Base-by-base conservation (phyloP, 2,329 filamentous ascomycete genomes). In the Xylariaceae sp. region DNA sequence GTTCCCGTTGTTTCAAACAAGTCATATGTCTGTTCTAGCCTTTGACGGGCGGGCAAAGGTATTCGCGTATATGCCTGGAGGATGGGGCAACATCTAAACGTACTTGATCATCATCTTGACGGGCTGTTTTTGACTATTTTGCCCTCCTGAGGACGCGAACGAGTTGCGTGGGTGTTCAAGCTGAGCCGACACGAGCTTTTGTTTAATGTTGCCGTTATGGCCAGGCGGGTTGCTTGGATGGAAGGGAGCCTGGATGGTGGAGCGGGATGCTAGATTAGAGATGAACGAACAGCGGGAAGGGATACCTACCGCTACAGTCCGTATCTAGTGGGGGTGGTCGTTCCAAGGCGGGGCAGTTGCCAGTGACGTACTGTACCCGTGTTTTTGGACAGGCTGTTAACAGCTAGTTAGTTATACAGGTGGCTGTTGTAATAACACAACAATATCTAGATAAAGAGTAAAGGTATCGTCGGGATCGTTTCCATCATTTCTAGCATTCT, bases 31-130 rank as follows among this genome's bases (percentile, higher is more conserved):
- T 32, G 42, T 44, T 19, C 29, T n/a, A 30, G 37, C 34, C 30
- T 19, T 19, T 19, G 19, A 19, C 19, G 19, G n/a, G 27, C 12
- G 37, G 39, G 30, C 34, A 19, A 27, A 31, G 40, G 42, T 19
- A 47, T 37, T 30, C 45, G 46, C 4, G 8, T 41, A n/a, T 12
- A 29, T 30, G 1, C 58, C 57, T 58, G 53, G 45, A 54, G 55
- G 52, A 46, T 47, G 50, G 50, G 27, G 34, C 35, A 49, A 49
- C 34, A 47, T 44, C 35, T 51, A 32, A 8, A 60, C 61, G 11
- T 64, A 66, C 65, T 66, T 66, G 60, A 65, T 64, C 61, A 66
- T 65, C 61, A 67, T 65, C 60, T 66, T 64, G 64, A 32, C 56
- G 57, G 49, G 19, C 44, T 54, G 50, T 53, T 39, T 47, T 19